Conservation (phyloP, 495 filamentous ascomycete genomes). For the Aspergillus funiculosus region DNA sequence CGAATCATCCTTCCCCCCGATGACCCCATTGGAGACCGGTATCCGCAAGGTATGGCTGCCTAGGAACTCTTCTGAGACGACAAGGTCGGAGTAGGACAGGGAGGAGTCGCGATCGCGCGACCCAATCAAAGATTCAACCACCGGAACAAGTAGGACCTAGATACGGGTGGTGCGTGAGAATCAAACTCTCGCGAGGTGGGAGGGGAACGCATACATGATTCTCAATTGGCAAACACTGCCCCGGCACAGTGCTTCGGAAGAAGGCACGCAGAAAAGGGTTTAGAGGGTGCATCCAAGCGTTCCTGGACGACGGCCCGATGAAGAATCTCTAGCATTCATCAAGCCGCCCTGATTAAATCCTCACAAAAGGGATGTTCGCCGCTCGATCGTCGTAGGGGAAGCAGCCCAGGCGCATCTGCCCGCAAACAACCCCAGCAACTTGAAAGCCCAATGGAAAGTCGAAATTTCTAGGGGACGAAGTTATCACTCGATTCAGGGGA, state of each 20-base stretch:
- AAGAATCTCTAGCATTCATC: slow-evolving; percentile 35
- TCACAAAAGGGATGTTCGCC: slow-evolving; percentile 23
- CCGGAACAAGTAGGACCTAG: slow-evolving; percentile 86
- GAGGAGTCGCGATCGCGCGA: slow-evolving; percentile 86
- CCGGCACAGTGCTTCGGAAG: slow-evolving; percentile 88
- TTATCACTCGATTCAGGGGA: neutral
- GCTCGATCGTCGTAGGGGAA: slow-evolving; percentile 32
- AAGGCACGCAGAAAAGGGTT: slow-evolving; percentile 98
- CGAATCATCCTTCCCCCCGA: slow-evolving; percentile 58
- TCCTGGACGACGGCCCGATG: slow-evolving; percentile 46
- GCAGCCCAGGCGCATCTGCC: slow-evolving; percentile 35
- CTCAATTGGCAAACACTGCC: slow-evolving; percentile 88
- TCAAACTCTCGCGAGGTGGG: slow-evolving; percentile 9
- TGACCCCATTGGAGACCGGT: slow-evolving; percentile 49
- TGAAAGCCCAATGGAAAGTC: slow-evolving; percentile 1
- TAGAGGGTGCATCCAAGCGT: slow-evolving; percentile 93
- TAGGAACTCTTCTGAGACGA: slow-evolving; percentile 86
- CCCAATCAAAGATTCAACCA: slow-evolving; percentile 81
- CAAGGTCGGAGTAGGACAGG: slow-evolving; percentile 69
- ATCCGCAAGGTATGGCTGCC: slow-evolving; percentile 94
- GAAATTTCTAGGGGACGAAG: neutral
- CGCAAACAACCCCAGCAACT: slow-evolving; percentile 18
- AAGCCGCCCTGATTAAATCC: slow-evolving; percentile 33
- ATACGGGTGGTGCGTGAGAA: slow-evolving; percentile 11
- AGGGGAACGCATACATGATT: slow-evolving; percentile 60